Evolutionary conservation across 2,329 filamentous ascomycete species (phyloP).

Genomic region (Talaromyces sp.): DNA sequence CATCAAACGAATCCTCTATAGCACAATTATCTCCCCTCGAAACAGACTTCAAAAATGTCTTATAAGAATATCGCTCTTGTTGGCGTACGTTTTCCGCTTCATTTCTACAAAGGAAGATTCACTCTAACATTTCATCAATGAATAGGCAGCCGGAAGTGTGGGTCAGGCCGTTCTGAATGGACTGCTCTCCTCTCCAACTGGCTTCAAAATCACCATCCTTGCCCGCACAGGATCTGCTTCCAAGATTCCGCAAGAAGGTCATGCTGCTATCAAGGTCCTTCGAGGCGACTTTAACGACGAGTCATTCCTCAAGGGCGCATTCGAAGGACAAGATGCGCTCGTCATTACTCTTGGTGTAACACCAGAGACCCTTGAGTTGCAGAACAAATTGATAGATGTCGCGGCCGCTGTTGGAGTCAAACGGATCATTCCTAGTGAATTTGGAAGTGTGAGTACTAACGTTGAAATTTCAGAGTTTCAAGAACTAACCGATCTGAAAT

Average conservation of each 20-base stretch:
- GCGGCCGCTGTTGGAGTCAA: slow-evolving; percentile 9
- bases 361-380: neutral
- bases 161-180: slow-evolving; percentile 5
- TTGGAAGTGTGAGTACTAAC: slow-evolving; percentile 8
- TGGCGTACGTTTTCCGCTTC: neutral
- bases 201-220: slow-evolving; percentile 7
- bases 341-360: slow-evolving; percentile 1
- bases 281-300: slow-evolving; percentile 5
- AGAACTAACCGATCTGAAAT: neutral
- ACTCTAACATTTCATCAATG: neutral
- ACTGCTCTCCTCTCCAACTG: neutral
- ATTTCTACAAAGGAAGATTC: neutral
- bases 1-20: neutral
- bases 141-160: slow-evolving; percentile 10
- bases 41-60: neutral
- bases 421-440: slow-evolving; percentile 12
- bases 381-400: slow-evolving; percentile 3
- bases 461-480: neutral
- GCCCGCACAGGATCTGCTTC: slow-evolving; percentile 1
- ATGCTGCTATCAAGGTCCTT: slow-evolving; percentile 1
- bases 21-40: neutral
- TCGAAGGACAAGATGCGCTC: slow-evolving; percentile 7
- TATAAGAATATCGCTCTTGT: slow-evolving; percentile 8
- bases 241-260: slow-evolving; percentile 1
- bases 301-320: neutral